Percentiles rank a stretch among this genome's conserved stretches.
Evolutionary conservation across 1,139 yeast genomes (phyloP).

Genomic region (Candida labiduridarum): DNA sequence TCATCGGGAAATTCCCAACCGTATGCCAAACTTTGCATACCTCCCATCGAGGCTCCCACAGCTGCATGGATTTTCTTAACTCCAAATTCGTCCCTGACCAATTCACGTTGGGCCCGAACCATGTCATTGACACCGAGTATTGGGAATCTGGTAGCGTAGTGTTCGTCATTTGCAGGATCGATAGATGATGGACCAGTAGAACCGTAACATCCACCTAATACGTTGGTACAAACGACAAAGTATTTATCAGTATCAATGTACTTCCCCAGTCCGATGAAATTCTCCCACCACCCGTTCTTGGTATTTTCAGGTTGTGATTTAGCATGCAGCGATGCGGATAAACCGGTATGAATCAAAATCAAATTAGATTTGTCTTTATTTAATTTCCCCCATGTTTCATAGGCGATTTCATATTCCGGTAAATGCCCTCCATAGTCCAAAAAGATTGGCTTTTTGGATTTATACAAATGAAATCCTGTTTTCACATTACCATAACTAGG

Average conservation of each 20-base stretch:
- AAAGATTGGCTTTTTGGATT: conserved; percentile 58
- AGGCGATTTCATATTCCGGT: conserved; percentile 78
- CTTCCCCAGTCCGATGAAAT: conserved; percentile 82
- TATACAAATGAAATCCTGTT: conserved; percentile 65
- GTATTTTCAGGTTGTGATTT: conserved; percentile 72
- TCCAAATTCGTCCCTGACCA: conserved; percentile 62
- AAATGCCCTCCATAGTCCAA: conserved; percentile 83
- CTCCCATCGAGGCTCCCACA: conserved; percentile 95
- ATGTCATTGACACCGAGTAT: conserved; percentile 83
- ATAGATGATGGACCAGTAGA: conserved; percentile 89
- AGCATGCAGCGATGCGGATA: conserved; percentile 95
- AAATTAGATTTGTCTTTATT: conserved; percentile 68
- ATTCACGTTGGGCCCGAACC: conserved; percentile 83
- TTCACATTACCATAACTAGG: conserved; percentile 77
- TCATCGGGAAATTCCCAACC: conserved; percentile 81
- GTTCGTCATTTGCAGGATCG: conserved; percentile 67
- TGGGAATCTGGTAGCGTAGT: conserved; percentile 88
- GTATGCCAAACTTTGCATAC: conserved; percentile 91
- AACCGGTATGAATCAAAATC: conserved; percentile 82
- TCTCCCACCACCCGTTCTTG: conserved; percentile 95
- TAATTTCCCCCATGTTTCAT: conserved; percentile 76
- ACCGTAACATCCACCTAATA: conserved; percentile 92
- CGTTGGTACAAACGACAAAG: conserved; percentile 86
- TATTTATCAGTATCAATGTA: conserved; percentile 79
- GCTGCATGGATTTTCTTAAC: conserved; percentile 71